These are phyloP conservation scores for Mycena albidolilacea DNA, from an alignment of 768 basidiomycete species.

Conservation along the genomic window DNA sequence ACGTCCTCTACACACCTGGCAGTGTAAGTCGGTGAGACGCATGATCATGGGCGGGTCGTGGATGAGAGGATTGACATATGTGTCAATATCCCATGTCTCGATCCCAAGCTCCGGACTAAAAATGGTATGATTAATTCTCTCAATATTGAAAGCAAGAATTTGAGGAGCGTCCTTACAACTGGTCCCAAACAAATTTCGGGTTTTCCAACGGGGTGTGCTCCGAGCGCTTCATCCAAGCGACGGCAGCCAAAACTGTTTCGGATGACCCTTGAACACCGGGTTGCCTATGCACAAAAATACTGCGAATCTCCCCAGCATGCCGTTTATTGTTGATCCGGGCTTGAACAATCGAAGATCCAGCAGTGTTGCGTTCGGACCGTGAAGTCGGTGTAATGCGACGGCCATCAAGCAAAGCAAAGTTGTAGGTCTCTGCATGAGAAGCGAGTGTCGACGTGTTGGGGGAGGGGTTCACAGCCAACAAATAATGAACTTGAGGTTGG, in stretches of 20 bases:
- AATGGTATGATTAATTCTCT: background rate
- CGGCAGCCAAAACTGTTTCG: slow-evolving; percentile 17
- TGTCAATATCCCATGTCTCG: slow-evolving; percentile 32
- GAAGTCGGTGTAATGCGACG: slow-evolving; percentile 39
- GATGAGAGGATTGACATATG: slow-evolving; percentile 12
- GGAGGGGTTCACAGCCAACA: background rate
- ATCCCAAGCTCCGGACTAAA: slow-evolving; percentile 43
- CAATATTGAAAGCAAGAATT: background rate
- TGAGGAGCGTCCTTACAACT: slow-evolving; percentile 36
- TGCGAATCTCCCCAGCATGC: slow-evolving; percentile 37
- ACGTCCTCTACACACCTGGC: slow-evolving; percentile 37
- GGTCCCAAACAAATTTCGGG: slow-evolving; percentile 34
- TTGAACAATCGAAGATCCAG: slow-evolving; percentile 37
- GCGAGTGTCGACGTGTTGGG: background rate
- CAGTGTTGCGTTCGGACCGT: slow-evolving; percentile 1
- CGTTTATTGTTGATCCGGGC: slow-evolving; percentile 12
- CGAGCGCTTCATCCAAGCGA: slow-evolving; percentile 20
- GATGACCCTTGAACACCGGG: slow-evolving; percentile 6
- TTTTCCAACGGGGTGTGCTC: slow-evolving; percentile 7
- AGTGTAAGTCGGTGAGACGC: slow-evolving; percentile 33
- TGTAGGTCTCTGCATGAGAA: slow-evolving; percentile 2
- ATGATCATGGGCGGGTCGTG: slow-evolving; percentile 34
- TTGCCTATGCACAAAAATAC: slow-evolving; percentile 39
- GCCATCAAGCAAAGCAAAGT: slow-evolving; percentile 38
- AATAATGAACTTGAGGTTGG: background rate